Evolutionary conservation across 257 asterid genomes (phyloP).

Genomic region (Marsdenia floribunda): DNA sequence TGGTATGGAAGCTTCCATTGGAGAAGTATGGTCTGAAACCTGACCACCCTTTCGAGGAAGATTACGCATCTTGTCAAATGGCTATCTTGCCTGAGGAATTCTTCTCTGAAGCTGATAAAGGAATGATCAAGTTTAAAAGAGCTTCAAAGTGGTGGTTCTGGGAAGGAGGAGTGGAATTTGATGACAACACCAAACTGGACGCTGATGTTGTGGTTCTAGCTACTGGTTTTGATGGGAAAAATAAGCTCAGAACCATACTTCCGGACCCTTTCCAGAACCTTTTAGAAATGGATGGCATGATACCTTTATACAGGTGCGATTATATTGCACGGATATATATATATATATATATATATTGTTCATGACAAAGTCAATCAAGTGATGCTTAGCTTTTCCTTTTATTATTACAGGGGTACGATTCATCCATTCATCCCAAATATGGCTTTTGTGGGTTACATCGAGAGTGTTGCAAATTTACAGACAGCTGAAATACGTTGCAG

Average conservation of each 20-base stretch:
- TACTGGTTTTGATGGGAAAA: constrained; percentile 77
- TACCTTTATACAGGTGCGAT: constrained; percentile 79
- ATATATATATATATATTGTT: background rate
- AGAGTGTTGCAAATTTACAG: constrained; percentile 86
- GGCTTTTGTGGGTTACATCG: constrained; percentile 83
- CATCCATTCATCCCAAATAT: constrained; percentile 81
- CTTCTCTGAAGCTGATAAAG: constrained; percentile 75
- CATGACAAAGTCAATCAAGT: too few species aligned
- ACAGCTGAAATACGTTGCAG: constrained; percentile 87
- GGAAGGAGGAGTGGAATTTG: constrained; percentile 73
- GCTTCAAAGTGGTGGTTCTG: constrained; percentile 65
- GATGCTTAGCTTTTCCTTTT: background rate
- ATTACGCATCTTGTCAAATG: constrained; percentile 93
- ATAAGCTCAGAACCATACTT: constrained; percentile 48
- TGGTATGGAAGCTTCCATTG: constrained; percentile 80
- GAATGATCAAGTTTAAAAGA: constrained; percentile 56
- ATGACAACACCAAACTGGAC: constrained; percentile 56
- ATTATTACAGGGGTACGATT: constrained; percentile 62
- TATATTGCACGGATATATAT: background rate
- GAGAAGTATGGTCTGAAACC: constrained; percentile 78
- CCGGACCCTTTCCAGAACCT: constrained; percentile 75
- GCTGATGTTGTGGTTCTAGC: constrained; percentile 87
- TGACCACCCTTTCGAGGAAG: constrained; percentile 87
- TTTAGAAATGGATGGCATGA: constrained; percentile 65
- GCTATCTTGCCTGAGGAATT: constrained; percentile 84